phyloP scores from a whole-genome alignment of 2,329 filamentous ascomycete species.

The Talaromyces sp. region DNA sequence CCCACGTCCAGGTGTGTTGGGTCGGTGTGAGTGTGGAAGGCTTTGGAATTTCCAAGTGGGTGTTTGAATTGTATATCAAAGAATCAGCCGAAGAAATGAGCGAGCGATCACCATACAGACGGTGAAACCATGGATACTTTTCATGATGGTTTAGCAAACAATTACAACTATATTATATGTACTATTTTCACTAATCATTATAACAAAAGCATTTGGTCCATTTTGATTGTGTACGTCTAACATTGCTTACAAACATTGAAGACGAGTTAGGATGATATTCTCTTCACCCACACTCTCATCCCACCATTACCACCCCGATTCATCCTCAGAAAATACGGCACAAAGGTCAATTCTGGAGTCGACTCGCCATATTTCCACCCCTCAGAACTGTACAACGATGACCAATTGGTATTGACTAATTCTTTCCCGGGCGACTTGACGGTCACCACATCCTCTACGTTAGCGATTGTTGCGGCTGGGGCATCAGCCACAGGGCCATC shows the following conservation, averaged over 20 bases:
- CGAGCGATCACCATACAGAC: neutral
- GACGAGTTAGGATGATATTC: neutral
- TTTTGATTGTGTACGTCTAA: neutral
- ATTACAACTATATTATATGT: neutral
- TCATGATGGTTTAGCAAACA: neutral
- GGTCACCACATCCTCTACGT: slow-evolving; percentile 21
- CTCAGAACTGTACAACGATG: slow-evolving; percentile 21
- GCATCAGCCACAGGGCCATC: neutral
- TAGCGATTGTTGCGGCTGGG: slow-evolving; percentile 29
- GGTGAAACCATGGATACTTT: neutral
- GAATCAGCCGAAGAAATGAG: neutral
- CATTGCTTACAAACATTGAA: neutral
- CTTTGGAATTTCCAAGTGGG: no score
- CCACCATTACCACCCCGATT: slow-evolving; percentile 55
- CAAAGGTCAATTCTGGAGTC: slow-evolving; percentile 44
- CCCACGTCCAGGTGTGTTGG: neutral
- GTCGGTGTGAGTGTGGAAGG: neutral
- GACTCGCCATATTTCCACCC: slow-evolving; percentile 21
- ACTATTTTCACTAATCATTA: neutral
- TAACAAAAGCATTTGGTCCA: neutral
- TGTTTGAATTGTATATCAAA: no score
- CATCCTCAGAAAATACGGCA: slow-evolving; percentile 56
- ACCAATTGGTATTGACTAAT: slow-evolving; percentile 20
- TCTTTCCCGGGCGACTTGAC: slow-evolving; percentile 12
- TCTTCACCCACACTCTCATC: slow-evolving; percentile 46